Base-by-base conservation (phyloP, 164 flowering plant genomes). In the Chimonanthus salicifolius region DNA sequence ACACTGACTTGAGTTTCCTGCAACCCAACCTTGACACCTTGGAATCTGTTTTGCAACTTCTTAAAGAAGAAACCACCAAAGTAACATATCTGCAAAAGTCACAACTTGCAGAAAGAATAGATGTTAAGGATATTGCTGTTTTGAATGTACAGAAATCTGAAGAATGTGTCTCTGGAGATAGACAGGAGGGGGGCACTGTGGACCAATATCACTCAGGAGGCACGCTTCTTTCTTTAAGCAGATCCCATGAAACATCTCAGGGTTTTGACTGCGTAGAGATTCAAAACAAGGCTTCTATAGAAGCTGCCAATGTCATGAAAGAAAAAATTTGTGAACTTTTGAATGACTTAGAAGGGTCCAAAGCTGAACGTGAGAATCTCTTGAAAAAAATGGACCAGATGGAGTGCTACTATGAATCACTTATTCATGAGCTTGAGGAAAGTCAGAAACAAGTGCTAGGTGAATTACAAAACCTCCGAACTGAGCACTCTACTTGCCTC, bases 401-500 rank as follows among this genome's bases (percentile, higher is more conserved):
- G 98, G 99, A 96, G 79, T 86, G 92, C 81, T 93, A 92, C 81
- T 96, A 93, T 81, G 97, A 96, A 86, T 86, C 92, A 66, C 92
- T 96, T 64, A 72, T 94, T 73, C 97, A 90, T 67, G 97, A 92
- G 81, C 89, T 94, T n/a, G 99, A 93, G 84, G 97, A 89, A 84
- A 94, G 84, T 83, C 99, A 91, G 79, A 90, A 91, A 84, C 92
- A 83, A 77, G 78, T 92, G 88, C 80, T 89, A 62, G 95, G 78
- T 71, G 99, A 96, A 82, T 78, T 92, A 83, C 94, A 94, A 79
- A 86, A 75, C 79, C 86, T 96, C 71, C 89, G 89, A 80, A 85
- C 81, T 77, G 97, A 94, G 82, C 97, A 96, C 66, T 84, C 97
- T 10, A 80, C 87, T 72, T 89, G 95, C 82, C 68, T 88, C 67